phyloP scores from a whole-genome alignment of 495 filamentous ascomycete genomes.

The Penicillium malachiteum region DNA sequence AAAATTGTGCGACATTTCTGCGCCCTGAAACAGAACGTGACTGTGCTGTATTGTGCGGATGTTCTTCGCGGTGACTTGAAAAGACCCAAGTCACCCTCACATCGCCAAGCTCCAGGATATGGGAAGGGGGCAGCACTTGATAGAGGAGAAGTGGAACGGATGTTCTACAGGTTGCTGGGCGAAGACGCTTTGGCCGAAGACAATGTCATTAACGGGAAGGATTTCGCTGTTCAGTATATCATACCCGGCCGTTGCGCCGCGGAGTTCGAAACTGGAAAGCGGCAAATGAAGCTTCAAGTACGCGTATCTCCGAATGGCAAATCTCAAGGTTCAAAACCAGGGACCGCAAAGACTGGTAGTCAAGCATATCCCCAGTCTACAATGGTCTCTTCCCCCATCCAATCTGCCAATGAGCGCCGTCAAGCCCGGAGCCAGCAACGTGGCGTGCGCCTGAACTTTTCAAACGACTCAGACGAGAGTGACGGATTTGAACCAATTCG shows the following conservation, averaged over 20 bases:
- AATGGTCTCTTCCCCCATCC: constrained; percentile 80
- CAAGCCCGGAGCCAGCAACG: constrained; percentile 30
- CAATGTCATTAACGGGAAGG: constrained; percentile 56
- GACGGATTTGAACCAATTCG: constrained; percentile 64
- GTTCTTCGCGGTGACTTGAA: constrained; percentile 57
- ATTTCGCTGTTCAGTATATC: constrained; percentile 62
- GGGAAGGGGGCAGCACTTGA: constrained; percentile 57
- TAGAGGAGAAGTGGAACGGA: constrained; percentile 60
- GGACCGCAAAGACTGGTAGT: constrained; percentile 14
- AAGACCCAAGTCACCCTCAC: constrained; percentile 48
- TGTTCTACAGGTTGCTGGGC: constrained; percentile 61
- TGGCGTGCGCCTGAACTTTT: constrained; percentile 24
- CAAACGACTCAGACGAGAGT: constrained; percentile 49
- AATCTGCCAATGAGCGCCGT: constrained; percentile 51
- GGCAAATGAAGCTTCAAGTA: constrained; percentile 58
- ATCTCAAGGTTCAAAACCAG: constrained; percentile 21
- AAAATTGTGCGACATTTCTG: constrained; percentile 59
- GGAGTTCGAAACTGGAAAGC: constrained; percentile 51
- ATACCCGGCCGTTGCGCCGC: constrained; percentile 52
- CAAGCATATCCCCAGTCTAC: constrained; percentile 63
- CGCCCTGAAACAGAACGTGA: constrained; percentile 42
- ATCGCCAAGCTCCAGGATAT: constrained; percentile 49
- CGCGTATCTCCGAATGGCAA: constrained; percentile 53
- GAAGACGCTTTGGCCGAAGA: constrained; percentile 61
- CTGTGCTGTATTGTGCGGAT: constrained; percentile 56